Base-by-base conservation (phyloP, 2,329 filamentous ascomycete species). In the Aspergillus latus region DNA sequence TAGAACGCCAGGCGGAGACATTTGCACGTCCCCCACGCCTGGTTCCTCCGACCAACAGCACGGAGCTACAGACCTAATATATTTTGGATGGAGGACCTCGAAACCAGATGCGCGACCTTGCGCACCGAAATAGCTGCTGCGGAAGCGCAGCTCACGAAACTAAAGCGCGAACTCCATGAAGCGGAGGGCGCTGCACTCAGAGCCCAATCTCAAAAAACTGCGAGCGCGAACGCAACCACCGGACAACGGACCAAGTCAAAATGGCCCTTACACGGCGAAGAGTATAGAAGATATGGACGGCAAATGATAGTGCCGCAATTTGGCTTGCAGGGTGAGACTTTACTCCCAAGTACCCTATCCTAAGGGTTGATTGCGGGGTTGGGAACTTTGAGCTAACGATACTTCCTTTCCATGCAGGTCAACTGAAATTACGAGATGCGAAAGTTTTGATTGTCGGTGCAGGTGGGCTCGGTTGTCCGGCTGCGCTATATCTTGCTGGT, bases 381-480 rank as follows among this genome's bases (percentile, higher is more conserved):
- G 9, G 5, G 4, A 9, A 10, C 15, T 26, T 7, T 43, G 36
- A 39, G 43, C 56, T 63, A 47, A 64, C 10, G 9, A 5, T 1
- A 37, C 45, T 32, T 36, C 30, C 2, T 37, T 13, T 32, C 9
- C 49, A 10, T 54, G 26, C 54, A 91, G 91, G 90, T 0, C 93
- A 97, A 74, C 77, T 93, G 5, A 81, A 83, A 32, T 78, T 97
- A 13, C 88, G 85, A 66, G 77, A 80, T 1, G 80, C 90, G 1
- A 84, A 80, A 16, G 86, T 97, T 4, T 81, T 97, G 6, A 80
- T 99, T 46, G 83, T 99, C 26, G 94, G 94, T 9, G 87, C 90
- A 1, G 94, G 94, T 5, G 94, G 94, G 0, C 78, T 99, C 10
- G 94, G 94, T 9, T 97, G 91, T 70, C 94, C 94, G 9, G 92